Conservation (phyloP, 2,329 filamentous ascomycete genomes). For the Phaeoacremonium minimum region DNA sequence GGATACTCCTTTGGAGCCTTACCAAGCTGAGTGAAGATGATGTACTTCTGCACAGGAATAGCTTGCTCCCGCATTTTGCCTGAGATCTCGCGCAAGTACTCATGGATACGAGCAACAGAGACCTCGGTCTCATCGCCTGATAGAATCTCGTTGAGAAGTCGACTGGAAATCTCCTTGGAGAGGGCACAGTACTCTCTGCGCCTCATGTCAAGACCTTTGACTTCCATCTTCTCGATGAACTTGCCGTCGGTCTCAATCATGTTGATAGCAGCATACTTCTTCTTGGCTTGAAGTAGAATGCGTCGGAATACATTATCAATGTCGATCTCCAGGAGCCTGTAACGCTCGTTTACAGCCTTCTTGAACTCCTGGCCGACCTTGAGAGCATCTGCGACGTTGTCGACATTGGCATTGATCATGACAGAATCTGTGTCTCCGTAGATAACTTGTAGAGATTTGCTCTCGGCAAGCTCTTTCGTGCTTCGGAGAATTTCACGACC, state of each 20-base stretch:
- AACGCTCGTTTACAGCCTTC: constrained; percentile 87
- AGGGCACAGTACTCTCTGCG: constrained; percentile 93
- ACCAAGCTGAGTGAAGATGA: constrained; percentile 95
- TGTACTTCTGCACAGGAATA: constrained; percentile 81
- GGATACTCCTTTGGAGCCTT: constrained; percentile 93
- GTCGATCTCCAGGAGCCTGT: constrained; percentile 90
- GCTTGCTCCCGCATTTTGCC: constrained; percentile 78
- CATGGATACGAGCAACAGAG: constrained; percentile 85
- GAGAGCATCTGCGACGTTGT: constrained; percentile 85
- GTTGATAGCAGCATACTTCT: constrained; percentile 98
- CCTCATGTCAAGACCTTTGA: constrained; percentile 98
- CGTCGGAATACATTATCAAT: constrained; percentile 97
- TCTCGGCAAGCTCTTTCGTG: constrained; percentile 93
- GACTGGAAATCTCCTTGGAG: constrained; percentile 90
- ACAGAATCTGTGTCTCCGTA: constrained; percentile 99
- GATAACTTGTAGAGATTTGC: constrained; percentile 86
- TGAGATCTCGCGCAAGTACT: constrained; percentile 82
- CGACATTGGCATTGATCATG: constrained; percentile 99
- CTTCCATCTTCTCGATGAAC: constrained; percentile 90
- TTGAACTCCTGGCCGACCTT: constrained; percentile 95
- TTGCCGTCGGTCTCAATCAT: constrained; percentile 85
- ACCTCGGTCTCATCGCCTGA: constrained; percentile 89
- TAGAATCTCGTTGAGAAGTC: constrained; percentile 88
- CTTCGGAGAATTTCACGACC: constrained; percentile 94
- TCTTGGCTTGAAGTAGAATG: constrained; percentile 92